Evolutionary conservation across 2,329 filamentous ascomycete genomes (phyloP).

Genomic region (Venturiaceae sp.): DNA sequence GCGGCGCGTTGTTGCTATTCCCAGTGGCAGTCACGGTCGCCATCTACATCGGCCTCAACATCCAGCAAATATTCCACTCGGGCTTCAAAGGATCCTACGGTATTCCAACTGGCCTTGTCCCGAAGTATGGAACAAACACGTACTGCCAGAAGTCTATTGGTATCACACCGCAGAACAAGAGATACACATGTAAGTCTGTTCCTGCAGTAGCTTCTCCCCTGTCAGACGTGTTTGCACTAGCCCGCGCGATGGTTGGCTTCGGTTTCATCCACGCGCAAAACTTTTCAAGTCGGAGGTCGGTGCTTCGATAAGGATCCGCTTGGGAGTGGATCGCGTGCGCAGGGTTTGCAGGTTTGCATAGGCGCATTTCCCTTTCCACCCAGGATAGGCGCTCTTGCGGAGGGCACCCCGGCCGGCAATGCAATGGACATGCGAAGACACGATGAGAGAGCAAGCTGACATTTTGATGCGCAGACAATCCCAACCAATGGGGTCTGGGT

Average conservation of each 20-base stretch:
- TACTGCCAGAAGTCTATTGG: conserved; percentile 38
- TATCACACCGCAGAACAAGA: conserved; percentile 27
- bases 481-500: conserved; percentile 45
- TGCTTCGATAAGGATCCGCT: not conserved
- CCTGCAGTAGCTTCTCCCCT: conserved; percentile 19
- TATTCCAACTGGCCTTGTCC: not conserved
- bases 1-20: conserved; percentile 4
- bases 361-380: no score
- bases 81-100: conserved; percentile 1
- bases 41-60: conserved; percentile 9
- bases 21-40: conserved; percentile 9
- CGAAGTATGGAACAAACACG: not conserved
- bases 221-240: conserved; percentile 29
- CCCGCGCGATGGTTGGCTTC: conserved; percentile 22
- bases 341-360: not conserved
- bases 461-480: conserved; percentile 34
- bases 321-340: not conserved
- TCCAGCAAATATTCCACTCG: conserved; percentile 8
- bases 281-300: not conserved
- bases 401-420: not conserved
- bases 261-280: not conserved
- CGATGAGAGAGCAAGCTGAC: not conserved
- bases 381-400: not conserved
- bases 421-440: not conserved
- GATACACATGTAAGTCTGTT: conserved; percentile 8